Conservation (phyloP, 352 stramenopile species). For the Globisporangium alternatum region DNA sequence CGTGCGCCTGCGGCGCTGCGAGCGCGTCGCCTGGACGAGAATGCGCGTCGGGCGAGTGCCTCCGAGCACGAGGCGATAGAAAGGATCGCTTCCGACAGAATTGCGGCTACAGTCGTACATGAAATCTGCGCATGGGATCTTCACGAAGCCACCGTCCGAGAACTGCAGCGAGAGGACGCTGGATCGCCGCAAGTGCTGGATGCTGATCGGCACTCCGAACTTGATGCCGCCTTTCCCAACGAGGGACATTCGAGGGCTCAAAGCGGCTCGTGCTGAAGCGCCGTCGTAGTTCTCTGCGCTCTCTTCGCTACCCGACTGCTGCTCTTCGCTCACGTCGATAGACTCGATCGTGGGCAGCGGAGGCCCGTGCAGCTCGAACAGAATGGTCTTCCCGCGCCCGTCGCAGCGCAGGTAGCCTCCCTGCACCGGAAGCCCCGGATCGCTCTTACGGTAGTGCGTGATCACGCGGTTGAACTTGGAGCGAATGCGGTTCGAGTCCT, state of each 20-base stretch:
- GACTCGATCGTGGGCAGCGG: conserved; percentile 46
- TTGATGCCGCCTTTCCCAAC: conserved; percentile 24
- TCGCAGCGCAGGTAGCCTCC: conserved; percentile 75
- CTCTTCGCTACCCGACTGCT: not conserved
- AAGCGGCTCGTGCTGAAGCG: not conserved
- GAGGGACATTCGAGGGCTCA: conserved; percentile 18
- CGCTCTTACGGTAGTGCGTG: conserved; percentile 75
- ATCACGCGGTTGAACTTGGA: conserved; percentile 86
- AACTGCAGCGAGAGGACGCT: conserved; percentile 55
- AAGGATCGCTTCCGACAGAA: conserved; percentile 31
- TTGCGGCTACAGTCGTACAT: conserved; percentile 28
- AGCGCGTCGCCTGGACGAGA: conserved; percentile 41
- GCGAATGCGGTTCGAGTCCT: conserved; percentile 73
- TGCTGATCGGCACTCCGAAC: conserved; percentile 35
- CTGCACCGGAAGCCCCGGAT: conserved; percentile 39
- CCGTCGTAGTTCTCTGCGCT: conserved; percentile 17
- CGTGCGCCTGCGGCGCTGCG: conserved; percentile 17
- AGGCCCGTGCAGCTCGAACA: conserved; percentile 68
- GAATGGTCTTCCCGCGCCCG: conserved; percentile 63
- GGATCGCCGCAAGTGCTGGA: conserved; percentile 42
- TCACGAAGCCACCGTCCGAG: conserved; percentile 47
- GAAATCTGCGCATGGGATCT: conserved; percentile 49
- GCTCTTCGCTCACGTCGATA: conserved; percentile 44
- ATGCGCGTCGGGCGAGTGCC: conserved; percentile 52
- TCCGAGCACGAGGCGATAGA: conserved; percentile 54